Evolutionary conservation across 1,284 basidiomycete genomes (phyloP).

Genomic region (Hypsizygus ulmarius): DNA sequence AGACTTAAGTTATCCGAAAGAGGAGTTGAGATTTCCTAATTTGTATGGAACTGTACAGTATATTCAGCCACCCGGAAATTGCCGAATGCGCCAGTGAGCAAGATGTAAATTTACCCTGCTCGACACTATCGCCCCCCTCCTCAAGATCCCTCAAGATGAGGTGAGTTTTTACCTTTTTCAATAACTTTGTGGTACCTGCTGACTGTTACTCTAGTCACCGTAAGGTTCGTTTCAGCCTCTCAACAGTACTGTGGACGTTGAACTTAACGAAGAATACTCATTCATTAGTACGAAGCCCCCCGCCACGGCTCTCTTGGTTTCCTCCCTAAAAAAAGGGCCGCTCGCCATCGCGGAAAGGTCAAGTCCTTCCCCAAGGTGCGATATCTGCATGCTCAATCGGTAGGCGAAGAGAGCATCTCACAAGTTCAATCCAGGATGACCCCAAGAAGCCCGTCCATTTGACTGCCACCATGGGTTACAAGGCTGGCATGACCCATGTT

Average conservation of each 20-base stretch:
- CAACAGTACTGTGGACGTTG: neutral
- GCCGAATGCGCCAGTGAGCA: slow-evolving; percentile 22
- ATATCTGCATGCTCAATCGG: slow-evolving; percentile 1
- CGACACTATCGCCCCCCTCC: slow-evolving; percentile 33
- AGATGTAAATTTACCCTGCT: slow-evolving; percentile 27
- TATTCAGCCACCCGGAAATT: slow-evolving; percentile 37
- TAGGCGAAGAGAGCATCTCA: slow-evolving; percentile 4
- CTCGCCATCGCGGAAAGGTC: slow-evolving; percentile 96
- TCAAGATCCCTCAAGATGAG: slow-evolving; percentile 52
- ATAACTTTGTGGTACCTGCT: slow-evolving; percentile 10
- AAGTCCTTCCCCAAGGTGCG: slow-evolving; percentile 95
- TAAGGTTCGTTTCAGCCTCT: slow-evolving; percentile 45
- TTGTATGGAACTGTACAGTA: slow-evolving; percentile 35
- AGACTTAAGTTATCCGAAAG: no score
- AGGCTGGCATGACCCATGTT: slow-evolving; percentile 99
- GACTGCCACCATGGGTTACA: slow-evolving; percentile 99
- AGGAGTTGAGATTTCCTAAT: slow-evolving; percentile 7
- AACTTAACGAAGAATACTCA: slow-evolving; percentile 8
- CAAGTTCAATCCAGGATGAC: slow-evolving; percentile 74
- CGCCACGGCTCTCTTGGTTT: slow-evolving; percentile 93
- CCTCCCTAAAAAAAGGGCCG: slow-evolving; percentile 92
- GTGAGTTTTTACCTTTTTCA: slow-evolving; percentile 31
- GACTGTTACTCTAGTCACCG: slow-evolving; percentile 48
- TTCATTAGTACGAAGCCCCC: slow-evolving; percentile 85
- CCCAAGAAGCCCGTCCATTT: slow-evolving; percentile 99